These are phyloP conservation scores for Cryoendolithus antarcticus DNA, from an alignment of 2,329 filamentous ascomycete species.

Conservation along the genomic window DNA sequence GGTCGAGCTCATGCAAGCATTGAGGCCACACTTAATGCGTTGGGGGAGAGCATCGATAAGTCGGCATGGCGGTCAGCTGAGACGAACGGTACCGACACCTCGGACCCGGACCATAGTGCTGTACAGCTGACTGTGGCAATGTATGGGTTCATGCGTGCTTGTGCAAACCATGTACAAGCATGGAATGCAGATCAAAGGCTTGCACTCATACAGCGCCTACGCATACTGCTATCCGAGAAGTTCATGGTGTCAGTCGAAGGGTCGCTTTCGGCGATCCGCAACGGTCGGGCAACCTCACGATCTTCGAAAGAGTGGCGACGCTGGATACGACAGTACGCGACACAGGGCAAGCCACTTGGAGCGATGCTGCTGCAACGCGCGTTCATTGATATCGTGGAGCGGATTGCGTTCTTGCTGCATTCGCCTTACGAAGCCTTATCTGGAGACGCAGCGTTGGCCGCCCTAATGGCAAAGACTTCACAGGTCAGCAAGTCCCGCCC, in stretches of 20 bases:
- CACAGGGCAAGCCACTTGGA: constrained; percentile 66
- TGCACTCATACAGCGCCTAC: constrained; percentile 57
- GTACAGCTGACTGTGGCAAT: constrained; percentile 72
- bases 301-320: constrained; percentile 75
- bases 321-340: constrained; percentile 70
- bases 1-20: constrained; percentile 54
- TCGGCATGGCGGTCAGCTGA: constrained; percentile 21
- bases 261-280: constrained; percentile 79
- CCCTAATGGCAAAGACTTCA: constrained; percentile 22
- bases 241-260: constrained; percentile 82
- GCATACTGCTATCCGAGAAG: constrained; percentile 63
- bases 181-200: constrained; percentile 68
- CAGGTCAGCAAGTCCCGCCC: constrained; percentile 6
- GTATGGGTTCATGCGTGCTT: constrained; percentile 80
- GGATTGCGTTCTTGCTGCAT: constrained; percentile 16
- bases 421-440: constrained; percentile 9
- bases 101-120: constrained; percentile 11
- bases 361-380: constrained; percentile 84
- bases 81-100: constrained; percentile 5
- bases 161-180: constrained; percentile 64
- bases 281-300: constrained; percentile 54
- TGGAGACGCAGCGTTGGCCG: constrained; percentile 12
- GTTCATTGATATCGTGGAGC: constrained; percentile 67
- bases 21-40: constrained; percentile 60
- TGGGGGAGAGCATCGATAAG: constrained; percentile 50